Base-by-base conservation (phyloP, 2,329 filamentous ascomycete genomes). In the Verticillium dahliae region DNA sequence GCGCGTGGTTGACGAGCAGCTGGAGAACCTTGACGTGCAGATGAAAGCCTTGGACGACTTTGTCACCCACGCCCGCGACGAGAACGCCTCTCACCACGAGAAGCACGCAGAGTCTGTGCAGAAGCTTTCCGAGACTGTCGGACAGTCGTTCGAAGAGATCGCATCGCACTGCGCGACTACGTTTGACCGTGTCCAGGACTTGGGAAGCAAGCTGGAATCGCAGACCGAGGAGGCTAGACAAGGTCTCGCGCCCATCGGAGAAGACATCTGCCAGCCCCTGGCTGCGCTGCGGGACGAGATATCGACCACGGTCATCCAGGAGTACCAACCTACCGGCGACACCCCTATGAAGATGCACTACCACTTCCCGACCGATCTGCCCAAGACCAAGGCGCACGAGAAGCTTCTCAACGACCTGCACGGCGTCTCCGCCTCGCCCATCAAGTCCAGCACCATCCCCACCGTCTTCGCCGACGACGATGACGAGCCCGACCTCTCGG, bases 11-110 rank as follows among this genome's bases (percentile, higher is more conserved):
- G 90, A 94, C 69, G 88, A 90, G 62, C 95, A 99, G 76, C 90
- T 96, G 77, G 83, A 85, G 61, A 91, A 96, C 67, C 89, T 99
- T 71, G 89, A 90, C 63, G 84, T 82, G n/a, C 92, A 98, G 74
- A 93, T 99, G 85, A 85, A 88, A 61, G 90, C 91, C 1, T 83
- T 99, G 7, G 94, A 98, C 69, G 91, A 94, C 66, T 97, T 97
- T 68, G 92, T 98, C 45, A 84, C 88, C 37, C 87, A 90, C 37
- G 92, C 96, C 58, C 86, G 89, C 63, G 85, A 85, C 1, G 90
- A 96, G 69, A 98, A 97, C 72, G 85, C 89, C 35, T 80, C 81
- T 18, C 92, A 96, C 70, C 89, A 95, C 72, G 81, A 86, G 33
- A 82, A 84, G 33, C 90, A 96, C 65, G 75, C 81, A 1, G 73